Evolutionary conservation across 305 asterid species (phyloP).

Genomic region (Galium porrigens): DNA sequence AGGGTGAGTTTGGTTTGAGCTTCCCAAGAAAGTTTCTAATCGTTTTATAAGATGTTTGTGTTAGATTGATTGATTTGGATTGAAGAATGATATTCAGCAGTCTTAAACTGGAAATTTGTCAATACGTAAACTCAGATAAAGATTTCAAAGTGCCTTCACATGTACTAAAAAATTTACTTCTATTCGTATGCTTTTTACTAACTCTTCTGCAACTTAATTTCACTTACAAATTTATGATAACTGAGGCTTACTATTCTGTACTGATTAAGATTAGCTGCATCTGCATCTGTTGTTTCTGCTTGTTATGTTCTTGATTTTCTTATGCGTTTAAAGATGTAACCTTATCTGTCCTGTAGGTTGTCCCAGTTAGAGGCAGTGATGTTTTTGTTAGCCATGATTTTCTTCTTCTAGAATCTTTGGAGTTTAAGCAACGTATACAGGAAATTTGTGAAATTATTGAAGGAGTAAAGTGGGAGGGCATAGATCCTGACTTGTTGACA

Average conservation of each 20-base stretch:
- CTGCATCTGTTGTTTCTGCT: background rate
- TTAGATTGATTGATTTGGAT: slow-evolving; percentile 4
- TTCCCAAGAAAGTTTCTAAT: slow-evolving; percentile 14
- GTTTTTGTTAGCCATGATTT: slow-evolving; percentile 78
- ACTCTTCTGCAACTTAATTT: background rate
- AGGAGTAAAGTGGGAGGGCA: slow-evolving; percentile 65
- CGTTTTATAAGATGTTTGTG: background rate
- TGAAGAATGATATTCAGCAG: background rate
- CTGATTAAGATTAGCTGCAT: background rate
- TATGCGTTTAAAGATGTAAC: background rate
- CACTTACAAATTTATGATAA: background rate
- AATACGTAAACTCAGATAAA: background rate
- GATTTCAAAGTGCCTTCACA: background rate
- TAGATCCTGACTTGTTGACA: slow-evolving; percentile 78
- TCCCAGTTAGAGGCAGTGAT: slow-evolving; percentile 39
- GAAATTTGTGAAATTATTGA: slow-evolving; percentile 74
- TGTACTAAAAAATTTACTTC: background rate
- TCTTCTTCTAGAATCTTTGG: slow-evolving; percentile 83
- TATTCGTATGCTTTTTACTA: background rate
- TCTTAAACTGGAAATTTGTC: slow-evolving; percentile 1
- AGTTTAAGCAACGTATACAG: slow-evolving; percentile 81
- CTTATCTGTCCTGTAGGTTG: slow-evolving; percentile 40
- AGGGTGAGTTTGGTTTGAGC: slow-evolving; percentile 53
- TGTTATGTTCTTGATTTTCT: slow-evolving; percentile 10
- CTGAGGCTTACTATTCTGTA: background rate